Base-by-base conservation (phyloP, 1,139 yeast genomes). In the Scheffersomyces insectosa region DNA sequence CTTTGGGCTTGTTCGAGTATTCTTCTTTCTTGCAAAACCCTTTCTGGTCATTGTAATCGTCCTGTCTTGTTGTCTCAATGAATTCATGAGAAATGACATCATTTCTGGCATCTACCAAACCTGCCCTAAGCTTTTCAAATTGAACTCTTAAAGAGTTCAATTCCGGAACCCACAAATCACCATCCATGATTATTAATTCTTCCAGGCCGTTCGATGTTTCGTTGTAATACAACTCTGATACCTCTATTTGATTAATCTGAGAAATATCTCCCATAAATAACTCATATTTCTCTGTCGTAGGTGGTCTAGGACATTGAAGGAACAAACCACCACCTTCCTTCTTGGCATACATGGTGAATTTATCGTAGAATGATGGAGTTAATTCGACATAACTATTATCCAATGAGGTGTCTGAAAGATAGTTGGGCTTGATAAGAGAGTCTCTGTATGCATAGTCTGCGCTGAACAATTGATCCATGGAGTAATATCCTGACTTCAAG, bases 391-490 rank as follows among this genome's bases (percentile, higher is more conserved):
- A 56, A 42, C 63, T 55, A 4, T 63, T 65, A 41, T 63, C 65
- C 20, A 59, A 46, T 4, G 50, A 37, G 3, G 59, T 50, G n/a
- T 47, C 38, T 11, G 48, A 43, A 16, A 68, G 46, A 46, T 73
- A 60, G 3, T 33, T 14, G 1, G 84, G 84, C 42, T 64, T 59
- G 1, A 60, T 51, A 12, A 80, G 59, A 1, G 77, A 66, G 2
- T 55, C 43, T 7, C 43, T 40, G 54, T 60, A 78, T 10, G 55
- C 48, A 35, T 55, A 43, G 48, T 80, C 82, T 1, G 77, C 57
- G 32, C 63, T 65, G 49, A 77, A 80, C 3, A 77, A 52, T 29
- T 61, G 57, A 35, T 59, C 58, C 69, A 72, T 68, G 3, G 56
- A 50, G 45, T 74, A 74, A 49, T 70, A 66, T 31, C 62, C 55